Conservation (phyloP, 2,329 filamentous ascomycete species). For the Penicillium sp. region DNA sequence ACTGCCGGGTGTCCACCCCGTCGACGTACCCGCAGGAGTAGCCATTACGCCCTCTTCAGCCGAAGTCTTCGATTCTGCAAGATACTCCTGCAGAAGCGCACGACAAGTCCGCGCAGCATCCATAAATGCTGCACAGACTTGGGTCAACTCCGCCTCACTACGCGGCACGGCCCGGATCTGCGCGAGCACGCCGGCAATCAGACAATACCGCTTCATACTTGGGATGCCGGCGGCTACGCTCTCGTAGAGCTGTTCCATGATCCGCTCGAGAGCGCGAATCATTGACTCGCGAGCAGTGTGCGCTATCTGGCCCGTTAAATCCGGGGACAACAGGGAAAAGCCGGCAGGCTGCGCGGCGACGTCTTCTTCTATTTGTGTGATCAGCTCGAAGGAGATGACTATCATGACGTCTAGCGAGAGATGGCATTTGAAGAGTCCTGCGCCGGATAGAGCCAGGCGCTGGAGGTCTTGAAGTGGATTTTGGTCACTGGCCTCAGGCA, state of each 20-base stretch:
- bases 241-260: constrained; percentile 9
- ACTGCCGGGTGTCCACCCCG: constrained; percentile 17
- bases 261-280: constrained; percentile 9
- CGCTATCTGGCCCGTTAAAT: constrained; percentile 6
- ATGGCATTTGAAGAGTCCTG: constrained; percentile 16
- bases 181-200: constrained; percentile 12
- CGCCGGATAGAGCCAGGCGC: constrained; percentile 14
- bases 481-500: background rate
- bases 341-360: constrained; percentile 2
- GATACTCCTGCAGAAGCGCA: constrained; percentile 9
- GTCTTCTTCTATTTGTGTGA: constrained; percentile 19
- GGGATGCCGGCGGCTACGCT: constrained; percentile 14
- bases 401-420: constrained; percentile 17
- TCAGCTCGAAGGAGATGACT: constrained; percentile 13
- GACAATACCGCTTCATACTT: constrained; percentile 18
- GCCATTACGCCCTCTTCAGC: constrained; percentile 1
- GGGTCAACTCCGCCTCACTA: constrained; percentile 2
- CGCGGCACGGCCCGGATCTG: constrained; percentile 6
- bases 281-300: constrained; percentile 8
- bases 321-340: background rate
- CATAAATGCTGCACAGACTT: constrained; percentile 11
- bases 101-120: constrained; percentile 12
- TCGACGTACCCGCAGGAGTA: background rate
- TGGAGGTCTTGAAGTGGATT: constrained; percentile 13
- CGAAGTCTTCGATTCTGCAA: background rate